Evolutionary conservation across 768 basidiomycete genomes (phyloP).

Genomic region (Trametes maxima): DNA sequence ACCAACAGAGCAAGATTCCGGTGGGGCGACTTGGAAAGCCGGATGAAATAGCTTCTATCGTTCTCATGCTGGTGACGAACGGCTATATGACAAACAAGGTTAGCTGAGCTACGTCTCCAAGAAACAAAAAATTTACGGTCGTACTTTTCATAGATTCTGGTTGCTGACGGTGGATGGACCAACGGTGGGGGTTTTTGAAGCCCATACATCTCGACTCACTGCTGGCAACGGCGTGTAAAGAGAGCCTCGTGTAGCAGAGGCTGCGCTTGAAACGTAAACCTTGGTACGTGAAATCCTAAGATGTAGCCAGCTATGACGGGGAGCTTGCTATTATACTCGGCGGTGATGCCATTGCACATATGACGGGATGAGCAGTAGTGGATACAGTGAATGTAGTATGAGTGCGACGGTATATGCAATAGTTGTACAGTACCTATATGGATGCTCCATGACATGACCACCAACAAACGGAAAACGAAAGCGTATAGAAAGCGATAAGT

Average conservation of each 20-base stretch:
- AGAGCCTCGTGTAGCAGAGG: too few relatives aligned
- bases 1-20: slow-evolving; percentile 46
- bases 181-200: slow-evolving; percentile 41
- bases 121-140: background rate
- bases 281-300: too few relatives aligned
- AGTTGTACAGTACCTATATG: slow-evolving; percentile 21
- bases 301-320: too few relatives aligned
- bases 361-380: slow-evolving; percentile 10
- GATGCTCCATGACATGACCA: slow-evolving; percentile 7
- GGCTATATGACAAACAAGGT: slow-evolving; percentile 63
- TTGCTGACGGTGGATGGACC: slow-evolving; percentile 50
- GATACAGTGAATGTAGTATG: slow-evolving; percentile 17
- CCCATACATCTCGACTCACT: background rate
- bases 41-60: slow-evolving; percentile 53
- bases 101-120: slow-evolving; percentile 2
- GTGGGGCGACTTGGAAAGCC: slow-evolving; percentile 54
- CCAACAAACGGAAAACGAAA: slow-evolving; percentile 2
- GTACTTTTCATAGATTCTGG: slow-evolving; percentile 41
- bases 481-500: slow-evolving; percentile 8
- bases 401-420: slow-evolving; percentile 12
- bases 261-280: too few relatives aligned
- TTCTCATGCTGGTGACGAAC: slow-evolving; percentile 52
- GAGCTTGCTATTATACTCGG: background rate
- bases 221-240: too few relatives aligned
- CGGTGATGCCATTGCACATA: background rate